Base-by-base conservation (phyloP, 73 alveolate species). In the Paramecium tetraurelia region DNA sequence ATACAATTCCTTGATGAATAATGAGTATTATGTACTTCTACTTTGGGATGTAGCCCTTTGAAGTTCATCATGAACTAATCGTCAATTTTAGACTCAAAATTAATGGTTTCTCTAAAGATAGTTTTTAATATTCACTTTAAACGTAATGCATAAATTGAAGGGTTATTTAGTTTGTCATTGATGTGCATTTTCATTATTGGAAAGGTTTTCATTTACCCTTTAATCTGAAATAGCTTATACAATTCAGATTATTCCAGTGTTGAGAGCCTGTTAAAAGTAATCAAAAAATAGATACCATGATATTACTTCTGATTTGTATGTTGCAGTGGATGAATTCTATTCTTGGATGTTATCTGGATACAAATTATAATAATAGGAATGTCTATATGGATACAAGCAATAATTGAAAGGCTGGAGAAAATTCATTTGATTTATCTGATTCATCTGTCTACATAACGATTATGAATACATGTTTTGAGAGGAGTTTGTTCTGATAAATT, bases 201-300 rank as follows among this genome's bases (percentile, higher is more conserved):
- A 63, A 63, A 63, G 41, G 84, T 63, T 63, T 63, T 63, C 24
- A 63, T 63, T 63, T 63, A 33, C 11, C 84, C 84, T 63, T 63
- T 63, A 3, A 63, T 63, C 84, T 63, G 27, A 63, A 63, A 63
- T 31, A 63, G 84, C 31, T 63, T 63, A 63, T 63, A 63, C 84
- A 63, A 63, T 24, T 63, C 84, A 63, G 50, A 63, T 33, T 63
- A 63, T 31, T 63, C 84, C 50, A 63, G 84, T 27, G 84, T 63
- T 0, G 50, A 14, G 7, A 63, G 44, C 84, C 84, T 63, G 9
- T 24, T 27, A 31, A 27, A 27, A 63, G 12, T 12, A 27, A 63
- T 63, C 69, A 53, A 53, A 53, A 53, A 33, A 63, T 63, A 33
- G 84, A 16, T 63, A 63, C 84, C 84, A 63, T 63, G 8, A 63